A percentile compares a stretch with the other conserved stretches of the same genome.
These are phyloP conservation scores for Dictyostelium gargantuum DNA, from an alignment of 208 protist species.

Conservation along the genomic window DNA sequence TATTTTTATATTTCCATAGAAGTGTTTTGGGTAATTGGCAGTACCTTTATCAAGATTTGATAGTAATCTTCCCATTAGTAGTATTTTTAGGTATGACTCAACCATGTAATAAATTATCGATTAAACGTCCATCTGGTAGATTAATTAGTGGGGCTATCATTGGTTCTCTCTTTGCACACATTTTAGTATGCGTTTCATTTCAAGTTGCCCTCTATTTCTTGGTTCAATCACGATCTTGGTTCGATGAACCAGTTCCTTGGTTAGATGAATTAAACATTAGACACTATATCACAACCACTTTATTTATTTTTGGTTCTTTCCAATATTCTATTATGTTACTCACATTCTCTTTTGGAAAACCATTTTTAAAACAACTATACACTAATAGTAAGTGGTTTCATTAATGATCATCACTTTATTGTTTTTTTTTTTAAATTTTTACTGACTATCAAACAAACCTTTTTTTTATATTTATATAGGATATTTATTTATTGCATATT, in stretches of 20 bases:
- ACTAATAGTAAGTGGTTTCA: constrained; percentile 1
- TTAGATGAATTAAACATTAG: neutral
- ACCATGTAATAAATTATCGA: constrained; percentile 7
- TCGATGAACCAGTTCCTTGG: neutral
- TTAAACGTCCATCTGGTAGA: constrained; percentile 28
- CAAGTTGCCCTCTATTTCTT: neutral
- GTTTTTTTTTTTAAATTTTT: too few relatives aligned
- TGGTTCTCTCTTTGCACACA: constrained; percentile 52
- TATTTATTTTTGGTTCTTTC: constrained; percentile 39
- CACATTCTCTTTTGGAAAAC: constrained; percentile 56
- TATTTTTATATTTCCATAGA: constrained; percentile 73
- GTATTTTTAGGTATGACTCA: constrained; percentile 56
- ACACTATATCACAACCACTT: neutral
- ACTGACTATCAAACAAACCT: too few relatives aligned
- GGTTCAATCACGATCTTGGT: constrained; percentile 7
- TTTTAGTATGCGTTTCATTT: neutral
- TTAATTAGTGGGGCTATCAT: constrained; percentile 28
- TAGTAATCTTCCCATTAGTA: constrained; percentile 79
- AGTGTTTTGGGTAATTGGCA: constrained; percentile 75
- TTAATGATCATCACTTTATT: neutral
- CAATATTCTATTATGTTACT: constrained; percentile 56
- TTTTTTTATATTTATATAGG: neutral
- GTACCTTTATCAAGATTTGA: constrained; percentile 82
- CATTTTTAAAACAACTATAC: constrained; percentile 57
- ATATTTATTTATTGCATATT: neutral